Base-by-base conservation (phyloP, 2,329 filamentous ascomycete genomes). In the Pseudocercospora eumusae region DNA sequence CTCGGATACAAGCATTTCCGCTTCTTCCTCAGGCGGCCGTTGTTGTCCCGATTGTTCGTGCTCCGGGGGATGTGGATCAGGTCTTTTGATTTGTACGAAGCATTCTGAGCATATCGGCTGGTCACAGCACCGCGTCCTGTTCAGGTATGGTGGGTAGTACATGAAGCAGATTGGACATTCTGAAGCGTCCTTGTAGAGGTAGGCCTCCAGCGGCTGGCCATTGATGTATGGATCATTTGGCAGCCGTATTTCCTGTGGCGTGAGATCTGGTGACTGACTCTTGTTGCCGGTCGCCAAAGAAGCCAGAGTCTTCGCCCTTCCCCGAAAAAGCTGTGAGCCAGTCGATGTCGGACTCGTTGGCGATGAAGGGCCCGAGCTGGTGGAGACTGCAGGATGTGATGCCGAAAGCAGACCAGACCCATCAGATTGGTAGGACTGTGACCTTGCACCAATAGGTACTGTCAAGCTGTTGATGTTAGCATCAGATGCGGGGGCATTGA, bases 101-200 rank as follows among this genome's bases (percentile, higher is more conserved):
- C 95, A 99, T 78, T 99, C 95, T 45, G 93, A 98, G 78, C 95
- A 99, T 65, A 99, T 98, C 5, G 90, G 84, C 75, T 99, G 95
- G 70, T 96, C 92, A 76, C 95, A 99, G 75, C 95, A 99, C 68
- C 95, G 84, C 0, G 95, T 99, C 67, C 88, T 89, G 78, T 99
- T 99, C 28, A 99, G 83, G 73, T 96, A 96, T 3, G 92, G 92
- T 0, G 95, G 95, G 69, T 98, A 99, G 70, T 92, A 96, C 57
- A 98, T 82, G 75, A 98, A 96, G 80, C 95, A 99, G 65, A 99
- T 96, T 4, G 95, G 93, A 71, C 95, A 99, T 74, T 99, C 95
- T 6, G 82, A 80, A 3, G 92, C 89, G 68, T 96, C 87, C 75
- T 96, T 96, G 81, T 99, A 99, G 1, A 99, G 80, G 67, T 91